Evolutionary conservation across 345 rosid genomes (phyloP).

Genomic region (Iberis pinnata): DNA sequence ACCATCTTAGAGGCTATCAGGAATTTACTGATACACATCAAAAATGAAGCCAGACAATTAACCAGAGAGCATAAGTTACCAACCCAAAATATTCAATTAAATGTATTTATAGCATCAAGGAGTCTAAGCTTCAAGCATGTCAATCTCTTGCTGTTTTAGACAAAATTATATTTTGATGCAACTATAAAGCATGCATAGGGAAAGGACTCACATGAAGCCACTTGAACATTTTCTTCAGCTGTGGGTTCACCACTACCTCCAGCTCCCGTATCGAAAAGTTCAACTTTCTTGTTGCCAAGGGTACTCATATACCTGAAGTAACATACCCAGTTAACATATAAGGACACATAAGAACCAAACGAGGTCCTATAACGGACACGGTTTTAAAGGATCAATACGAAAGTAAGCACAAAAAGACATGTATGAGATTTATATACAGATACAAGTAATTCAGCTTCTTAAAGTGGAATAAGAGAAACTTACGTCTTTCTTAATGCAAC

Average conservation of each 20-base stretch:
- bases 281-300: conserved; percentile 87
- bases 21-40: conserved; percentile 9
- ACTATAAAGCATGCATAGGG: conserved; percentile 11
- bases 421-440: too few relatives aligned
- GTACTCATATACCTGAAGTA: conserved; percentile 66
- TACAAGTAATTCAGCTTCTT: neutral
- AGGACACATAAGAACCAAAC: conserved; percentile 6
- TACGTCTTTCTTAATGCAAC: conserved; percentile 91
- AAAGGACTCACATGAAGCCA: conserved; percentile 71
- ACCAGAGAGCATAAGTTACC: conserved; percentile 1
- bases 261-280: conserved; percentile 86
- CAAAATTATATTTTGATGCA: conserved; percentile 1
- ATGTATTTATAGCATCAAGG: conserved; percentile 3
- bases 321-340: conserved; percentile 18
- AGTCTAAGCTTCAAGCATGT: conserved; percentile 2
- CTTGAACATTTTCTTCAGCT: conserved; percentile 75
- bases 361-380: neutral
- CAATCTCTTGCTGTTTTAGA: neutral
- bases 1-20: neutral
- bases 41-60: neutral
- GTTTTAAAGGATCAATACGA: neutral
- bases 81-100: neutral
- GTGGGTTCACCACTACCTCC: conserved; percentile 77
- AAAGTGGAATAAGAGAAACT: conserved; percentile 21
- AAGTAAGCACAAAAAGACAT: neutral